Evolutionary conservation across 2,329 filamentous ascomycete species (phyloP).

Genomic region (Aspergillus sp.): DNA sequence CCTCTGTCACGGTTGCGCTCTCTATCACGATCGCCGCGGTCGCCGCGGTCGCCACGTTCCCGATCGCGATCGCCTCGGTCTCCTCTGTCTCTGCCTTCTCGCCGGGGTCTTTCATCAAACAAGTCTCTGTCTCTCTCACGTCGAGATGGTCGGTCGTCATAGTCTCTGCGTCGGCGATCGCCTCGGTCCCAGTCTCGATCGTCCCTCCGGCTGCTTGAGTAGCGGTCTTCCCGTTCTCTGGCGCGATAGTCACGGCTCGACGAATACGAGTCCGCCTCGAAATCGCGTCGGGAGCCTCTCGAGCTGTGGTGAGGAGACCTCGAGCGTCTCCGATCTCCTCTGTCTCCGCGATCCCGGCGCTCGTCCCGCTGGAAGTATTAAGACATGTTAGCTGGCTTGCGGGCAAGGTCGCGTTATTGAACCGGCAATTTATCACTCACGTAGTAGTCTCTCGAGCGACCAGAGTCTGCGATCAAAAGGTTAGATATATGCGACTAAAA

Average conservation of each 20-base stretch:
- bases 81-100: slow-evolving; percentile 28
- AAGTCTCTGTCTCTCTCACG: slow-evolving; percentile 52
- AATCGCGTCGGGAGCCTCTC: slow-evolving; percentile 64
- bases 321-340: slow-evolving; percentile 69
- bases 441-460: slow-evolving; percentile 51
- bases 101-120: slow-evolving; percentile 57
- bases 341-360: slow-evolving; percentile 42
- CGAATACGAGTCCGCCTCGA: slow-evolving; percentile 80
- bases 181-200: slow-evolving; percentile 74
- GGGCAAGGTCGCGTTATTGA: no score
- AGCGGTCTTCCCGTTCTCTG: slow-evolving; percentile 88
- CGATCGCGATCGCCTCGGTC: slow-evolving; percentile 32
- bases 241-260: slow-evolving; percentile 90
- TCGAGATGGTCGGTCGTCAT: slow-evolving; percentile 55
- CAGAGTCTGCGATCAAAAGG: slow-evolving; percentile 39
- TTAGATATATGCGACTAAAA: slow-evolving; percentile 22
- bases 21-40: slow-evolving; percentile 43
- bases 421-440: slow-evolving; percentile 31
- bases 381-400: no score
- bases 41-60: slow-evolving; percentile 12
- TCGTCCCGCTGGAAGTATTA: slow-evolving; percentile 37
- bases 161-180: slow-evolving; percentile 53
- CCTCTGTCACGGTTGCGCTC: slow-evolving; percentile 42
- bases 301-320: slow-evolving; percentile 76
- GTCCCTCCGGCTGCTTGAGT: slow-evolving; percentile 62